Base-by-base conservation (phyloP, 176 grass and related monocot genomes). In the Triticum timopheevii region DNA sequence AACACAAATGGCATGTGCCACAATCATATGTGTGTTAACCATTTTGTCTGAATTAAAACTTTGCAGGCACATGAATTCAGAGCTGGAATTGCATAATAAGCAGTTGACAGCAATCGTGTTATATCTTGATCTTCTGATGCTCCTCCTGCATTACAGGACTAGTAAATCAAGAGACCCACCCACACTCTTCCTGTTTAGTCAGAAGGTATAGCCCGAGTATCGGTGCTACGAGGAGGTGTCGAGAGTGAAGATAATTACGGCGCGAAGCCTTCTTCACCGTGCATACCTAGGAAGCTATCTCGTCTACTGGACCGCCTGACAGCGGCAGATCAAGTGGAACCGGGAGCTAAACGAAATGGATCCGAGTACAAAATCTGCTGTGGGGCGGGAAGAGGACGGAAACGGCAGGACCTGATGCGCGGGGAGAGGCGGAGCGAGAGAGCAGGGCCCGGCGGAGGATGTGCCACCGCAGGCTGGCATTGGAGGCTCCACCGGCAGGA, bases 401-500 rank as follows among this genome's bases (percentile, higher is more conserved):
- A 66, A 50, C 30, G n/a, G 63, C 6, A 13, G 11, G 80, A 92
- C 93, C 74, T 88, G 49, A 36, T 30, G 39, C 61, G 69, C 13
- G n/a, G 34, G 86, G 66, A 27, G 88, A 67, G 56, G 88, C 39
- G 39, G 84, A 80, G 83, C 80, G 82, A 58, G 71, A 13, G 58
- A 87, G 73, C 65, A 98, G 73, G n/a, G 90, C 67, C 27, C 88
- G 83, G 33, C 93, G 93, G 38, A 95, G 95, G 44, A 95, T 92
- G 61, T 73, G 25, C 93, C 91, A 98, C 83, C 93, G 82, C 36
- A 90, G 73, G 23, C 80, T 87, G 11, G 91, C 93, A 81, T 79
- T 86, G 36, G 93, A 90, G 50, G 70, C 23, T 10, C 77, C 77
- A 34, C 17, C 28, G 77, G 82, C 34, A 49, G 50, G 30, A 56